These are phyloP conservation scores for Acorus gramineus DNA, from an alignment of 106 monocot genomes.

Conservation along the genomic window DNA sequence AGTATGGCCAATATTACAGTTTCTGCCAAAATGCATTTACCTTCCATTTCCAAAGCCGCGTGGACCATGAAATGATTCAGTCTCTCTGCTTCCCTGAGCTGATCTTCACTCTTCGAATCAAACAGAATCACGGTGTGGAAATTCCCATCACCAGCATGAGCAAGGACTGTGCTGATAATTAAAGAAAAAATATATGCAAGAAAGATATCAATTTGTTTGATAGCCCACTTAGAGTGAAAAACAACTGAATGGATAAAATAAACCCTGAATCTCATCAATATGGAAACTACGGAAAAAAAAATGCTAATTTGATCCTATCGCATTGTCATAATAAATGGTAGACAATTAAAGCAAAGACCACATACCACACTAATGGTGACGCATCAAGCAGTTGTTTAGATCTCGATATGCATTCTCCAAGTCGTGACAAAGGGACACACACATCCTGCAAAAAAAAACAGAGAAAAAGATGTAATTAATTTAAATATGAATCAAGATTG, in stretches of 20 bases:
- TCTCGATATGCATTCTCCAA: conserved; percentile 88
- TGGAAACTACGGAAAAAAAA: too few relatives aligned
- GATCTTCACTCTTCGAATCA: conserved; percentile 75
- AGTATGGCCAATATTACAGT: not conserved
- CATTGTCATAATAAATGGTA: too few relatives aligned
- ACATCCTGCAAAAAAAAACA: conserved; percentile 61
- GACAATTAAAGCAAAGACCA: too few relatives aligned
- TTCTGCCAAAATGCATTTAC: conserved; percentile 12
- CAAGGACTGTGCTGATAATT: conserved; percentile 57
- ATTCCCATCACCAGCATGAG: conserved; percentile 99
- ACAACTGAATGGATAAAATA: too few relatives aligned
- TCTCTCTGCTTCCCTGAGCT: conserved; percentile 73
- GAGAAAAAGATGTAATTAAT: not conserved
- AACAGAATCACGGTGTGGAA: conserved; percentile 88
- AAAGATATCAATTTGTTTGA: not conserved
- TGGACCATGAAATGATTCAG: conserved; percentile 88
- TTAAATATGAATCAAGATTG: not conserved
- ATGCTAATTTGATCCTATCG: too few relatives aligned
- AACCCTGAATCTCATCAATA: too few relatives aligned
- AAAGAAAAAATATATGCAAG: conserved; percentile 1
- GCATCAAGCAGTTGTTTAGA: conserved; percentile 76
- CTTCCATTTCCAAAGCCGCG: conserved; percentile 94
- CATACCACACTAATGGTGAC: conserved; percentile 74
- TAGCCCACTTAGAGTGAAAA: too few relatives aligned
- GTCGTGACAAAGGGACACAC: conserved; percentile 88